phyloP scores from a whole-genome alignment of 345 rosid genomes.

The Triadica sebifera region DNA sequence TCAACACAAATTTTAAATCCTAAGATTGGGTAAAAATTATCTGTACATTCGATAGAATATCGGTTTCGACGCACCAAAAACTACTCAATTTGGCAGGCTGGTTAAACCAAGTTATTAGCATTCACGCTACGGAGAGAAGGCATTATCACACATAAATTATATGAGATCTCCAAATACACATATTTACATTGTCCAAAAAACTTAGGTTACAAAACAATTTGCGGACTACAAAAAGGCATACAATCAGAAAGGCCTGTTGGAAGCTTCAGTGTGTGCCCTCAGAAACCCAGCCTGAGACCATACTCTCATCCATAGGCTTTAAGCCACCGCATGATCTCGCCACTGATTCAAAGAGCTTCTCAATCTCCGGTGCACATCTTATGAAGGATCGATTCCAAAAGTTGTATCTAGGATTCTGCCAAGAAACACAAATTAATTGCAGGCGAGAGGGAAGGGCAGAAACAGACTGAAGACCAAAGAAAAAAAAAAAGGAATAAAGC shows the following conservation, averaged over 20 bases:
- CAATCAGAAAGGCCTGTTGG: too few species aligned
- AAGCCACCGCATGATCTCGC: constrained; percentile 79
- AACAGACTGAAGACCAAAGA: not conserved
- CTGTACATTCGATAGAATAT: too few species aligned
- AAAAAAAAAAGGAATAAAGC: too few species aligned
- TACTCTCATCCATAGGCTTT: constrained; percentile 73
- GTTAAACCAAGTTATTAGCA: not conserved
- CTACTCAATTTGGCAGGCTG: not conserved
- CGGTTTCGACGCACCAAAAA: too few species aligned
- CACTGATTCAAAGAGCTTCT: constrained; percentile 78
- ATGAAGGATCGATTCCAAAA: constrained; percentile 80
- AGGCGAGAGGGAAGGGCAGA: not conserved
- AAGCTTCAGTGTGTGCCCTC: constrained; percentile 27
- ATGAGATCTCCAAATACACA: not conserved
- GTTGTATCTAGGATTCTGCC: constrained; percentile 78
- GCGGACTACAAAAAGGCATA: not conserved
- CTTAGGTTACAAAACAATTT: not conserved
- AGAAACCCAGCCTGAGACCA: constrained; percentile 69
- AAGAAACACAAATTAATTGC: not conserved
- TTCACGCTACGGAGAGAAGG: not conserved
- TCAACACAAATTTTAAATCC: too few species aligned
- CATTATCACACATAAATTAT: not conserved
- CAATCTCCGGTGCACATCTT: constrained; percentile 88
- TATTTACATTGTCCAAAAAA: not conserved
- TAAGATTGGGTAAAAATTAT: too few species aligned